Percentiles rank a stretch among this genome's conserved stretches.
phyloP scores from a whole-genome alignment of 2,329 filamentous ascomycete genomes.

The Diaporthe batatas region DNA sequence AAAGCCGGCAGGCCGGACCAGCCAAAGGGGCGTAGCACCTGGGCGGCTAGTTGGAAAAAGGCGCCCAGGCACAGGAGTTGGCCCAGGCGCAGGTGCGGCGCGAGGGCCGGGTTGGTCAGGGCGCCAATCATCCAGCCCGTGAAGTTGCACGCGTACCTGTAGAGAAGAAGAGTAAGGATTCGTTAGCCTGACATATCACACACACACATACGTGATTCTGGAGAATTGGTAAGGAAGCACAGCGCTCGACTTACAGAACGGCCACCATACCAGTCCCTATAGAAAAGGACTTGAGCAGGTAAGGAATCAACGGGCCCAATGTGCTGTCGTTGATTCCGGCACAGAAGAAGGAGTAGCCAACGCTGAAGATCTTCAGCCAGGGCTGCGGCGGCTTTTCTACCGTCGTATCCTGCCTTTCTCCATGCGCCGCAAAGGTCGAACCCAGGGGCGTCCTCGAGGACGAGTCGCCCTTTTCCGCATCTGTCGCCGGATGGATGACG shows the following conservation, averaged over 20 bases:
- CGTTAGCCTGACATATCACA: not conserved
- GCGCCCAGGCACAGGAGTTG: conserved; percentile 70
- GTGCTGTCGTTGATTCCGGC: conserved; percentile 76
- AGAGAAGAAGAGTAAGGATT: too few species aligned
- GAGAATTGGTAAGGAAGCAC: too few species aligned
- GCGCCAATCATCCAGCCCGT: conserved; percentile 72
- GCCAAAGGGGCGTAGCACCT: conserved; percentile 66
- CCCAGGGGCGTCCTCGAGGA: not conserved
- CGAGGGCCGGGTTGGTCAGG: conserved; percentile 66
- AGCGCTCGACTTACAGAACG: conserved; percentile 46
- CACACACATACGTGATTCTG: too few species aligned
- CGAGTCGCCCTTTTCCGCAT: not conserved
- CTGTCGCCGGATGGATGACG: too few species aligned
- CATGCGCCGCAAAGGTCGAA: not conserved
- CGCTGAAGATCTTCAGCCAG: conserved; percentile 53
- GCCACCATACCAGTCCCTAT: conserved; percentile 50
- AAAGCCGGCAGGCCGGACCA: conserved; percentile 66
- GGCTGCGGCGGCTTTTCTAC: not conserved
- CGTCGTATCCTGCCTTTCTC: not conserved
- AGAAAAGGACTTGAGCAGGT: conserved; percentile 60
- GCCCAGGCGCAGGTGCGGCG: conserved; percentile 66
- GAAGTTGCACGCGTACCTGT: conserved; percentile 68
- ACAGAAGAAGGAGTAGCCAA: conserved; percentile 74
- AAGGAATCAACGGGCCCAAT: conserved; percentile 73
- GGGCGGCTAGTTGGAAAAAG: conserved; percentile 65